phyloP scores from a whole-genome alignment of 1,139 yeast species.

The Suhomyces wounanorum region DNA sequence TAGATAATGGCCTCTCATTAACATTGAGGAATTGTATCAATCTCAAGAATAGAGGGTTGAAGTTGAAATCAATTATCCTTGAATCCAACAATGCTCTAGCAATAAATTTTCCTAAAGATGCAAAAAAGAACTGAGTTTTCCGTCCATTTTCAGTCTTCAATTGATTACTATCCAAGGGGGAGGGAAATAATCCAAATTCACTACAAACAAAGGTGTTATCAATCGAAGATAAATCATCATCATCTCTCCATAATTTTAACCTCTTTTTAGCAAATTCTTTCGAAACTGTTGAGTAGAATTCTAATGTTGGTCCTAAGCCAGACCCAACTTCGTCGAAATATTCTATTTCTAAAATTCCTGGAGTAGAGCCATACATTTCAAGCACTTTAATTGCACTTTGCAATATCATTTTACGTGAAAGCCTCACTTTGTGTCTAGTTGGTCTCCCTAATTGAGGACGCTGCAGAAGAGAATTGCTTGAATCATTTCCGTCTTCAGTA shows the following conservation, averaged over 20 bases:
- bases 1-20: slow-evolving; percentile 15
- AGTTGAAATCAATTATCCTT: slow-evolving; percentile 78
- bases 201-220: slow-evolving; percentile 45
- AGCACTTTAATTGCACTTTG: slow-evolving; percentile 82
- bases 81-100: slow-evolving; percentile 88
- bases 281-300: slow-evolving; percentile 83
- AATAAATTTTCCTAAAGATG: slow-evolving; percentile 74
- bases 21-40: slow-evolving; percentile 37
- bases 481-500: slow-evolving; percentile 25
- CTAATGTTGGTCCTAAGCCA: slow-evolving; percentile 94
- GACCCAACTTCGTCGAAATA: slow-evolving; percentile 94
- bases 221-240: slow-evolving; percentile 25
- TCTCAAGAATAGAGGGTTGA: slow-evolving; percentile 71
- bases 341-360: slow-evolving; percentile 84
- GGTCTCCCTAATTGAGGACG: slow-evolving; percentile 69
- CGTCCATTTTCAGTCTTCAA: slow-evolving; percentile 39
- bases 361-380: slow-evolving; percentile 74
- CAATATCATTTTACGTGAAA: slow-evolving; percentile 69
- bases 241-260: slow-evolving; percentile 70
- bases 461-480: slow-evolving; percentile 18
- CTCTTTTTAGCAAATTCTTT: slow-evolving; percentile 64
- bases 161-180: slow-evolving; percentile 50
- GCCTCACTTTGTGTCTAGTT: slow-evolving; percentile 76
- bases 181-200: slow-evolving; percentile 69
- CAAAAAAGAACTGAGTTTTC: slow-evolving; percentile 56